Conservation (phyloP, 2,329 filamentous ascomycete genomes). For the Trichoderma aggressivum region DNA sequence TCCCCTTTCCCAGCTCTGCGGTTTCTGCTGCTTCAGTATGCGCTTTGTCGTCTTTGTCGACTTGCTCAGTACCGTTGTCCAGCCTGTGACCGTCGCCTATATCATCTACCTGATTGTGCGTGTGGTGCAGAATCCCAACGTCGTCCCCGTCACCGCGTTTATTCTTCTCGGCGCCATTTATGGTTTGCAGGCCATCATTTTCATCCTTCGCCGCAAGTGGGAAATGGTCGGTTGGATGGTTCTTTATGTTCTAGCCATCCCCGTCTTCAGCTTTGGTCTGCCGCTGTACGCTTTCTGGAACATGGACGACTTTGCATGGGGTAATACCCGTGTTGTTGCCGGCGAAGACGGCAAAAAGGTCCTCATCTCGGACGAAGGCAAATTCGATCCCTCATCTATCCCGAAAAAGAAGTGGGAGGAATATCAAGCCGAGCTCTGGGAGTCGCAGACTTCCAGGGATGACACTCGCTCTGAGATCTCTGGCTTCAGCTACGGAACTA, state of each 20-base stretch:
- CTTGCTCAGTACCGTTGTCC: conserved; percentile 84
- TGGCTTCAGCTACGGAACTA: conserved; percentile 92
- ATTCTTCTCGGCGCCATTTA: conserved; percentile 93
- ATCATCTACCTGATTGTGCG: conserved; percentile 84
- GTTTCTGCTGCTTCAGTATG: conserved; percentile 99
- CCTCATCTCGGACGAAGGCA: conserved; percentile 93
- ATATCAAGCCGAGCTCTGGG: conserved; percentile 97
- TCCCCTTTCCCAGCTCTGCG: conserved; percentile 87
- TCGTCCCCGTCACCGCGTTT: conserved; percentile 81
- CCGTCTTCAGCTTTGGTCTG: conserved; percentile 84
- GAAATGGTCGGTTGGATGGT: conserved; percentile 99
- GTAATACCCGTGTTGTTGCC: conserved; percentile 95
- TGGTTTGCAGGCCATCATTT: conserved; percentile 94
- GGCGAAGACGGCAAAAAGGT: conserved; percentile 91
- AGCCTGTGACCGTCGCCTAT: conserved; percentile 87
- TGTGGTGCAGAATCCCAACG: conserved; percentile 56
- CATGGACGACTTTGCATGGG: conserved; percentile 99
- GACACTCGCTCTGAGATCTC: conserved; percentile 84
- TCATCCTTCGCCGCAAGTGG: conserved; percentile 95
- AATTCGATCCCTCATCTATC: conserved; percentile 89
- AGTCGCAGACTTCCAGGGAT: conserved; percentile 78
- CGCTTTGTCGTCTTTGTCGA: conserved; percentile 96
- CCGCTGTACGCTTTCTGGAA: conserved; percentile 97
- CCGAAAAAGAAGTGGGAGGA: conserved; percentile 99
- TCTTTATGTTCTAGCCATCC: conserved; percentile 86